phyloP scores from a whole-genome alignment of 805 yeast species.

The Saturnispora gosingensis region DNA sequence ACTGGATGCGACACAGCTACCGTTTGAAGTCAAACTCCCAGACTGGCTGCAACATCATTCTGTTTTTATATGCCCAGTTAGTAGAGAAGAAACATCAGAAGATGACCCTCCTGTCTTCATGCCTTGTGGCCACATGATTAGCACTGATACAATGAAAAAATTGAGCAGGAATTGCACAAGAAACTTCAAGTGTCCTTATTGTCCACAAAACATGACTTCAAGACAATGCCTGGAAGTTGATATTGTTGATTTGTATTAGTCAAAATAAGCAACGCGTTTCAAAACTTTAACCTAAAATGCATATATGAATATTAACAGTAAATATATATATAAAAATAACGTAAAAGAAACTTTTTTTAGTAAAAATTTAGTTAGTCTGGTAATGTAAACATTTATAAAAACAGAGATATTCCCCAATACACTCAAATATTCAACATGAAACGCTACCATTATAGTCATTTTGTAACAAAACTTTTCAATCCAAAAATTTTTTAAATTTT shows the following conservation, averaged over 20 bases:
- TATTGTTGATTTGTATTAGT: background rate
- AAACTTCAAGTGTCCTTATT: constrained; percentile 60
- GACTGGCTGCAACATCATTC: constrained; percentile 21
- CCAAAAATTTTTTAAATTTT: background rate
- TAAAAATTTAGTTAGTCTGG: constrained; percentile 14
- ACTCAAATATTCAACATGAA: constrained; percentile 1
- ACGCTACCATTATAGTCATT: background rate
- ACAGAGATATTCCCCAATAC: constrained; percentile 15
- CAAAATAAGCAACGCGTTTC: background rate
- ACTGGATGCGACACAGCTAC: constrained; percentile 40
- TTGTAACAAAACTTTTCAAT: background rate
- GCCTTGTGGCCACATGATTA: constrained; percentile 39
- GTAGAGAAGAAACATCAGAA: constrained; percentile 52
- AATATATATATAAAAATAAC: background rate
- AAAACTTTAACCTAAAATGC: background rate
- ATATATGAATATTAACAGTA: background rate
- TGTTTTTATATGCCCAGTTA: constrained; percentile 59
- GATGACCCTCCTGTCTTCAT: constrained; percentile 46
- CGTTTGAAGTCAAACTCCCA: constrained; percentile 12
- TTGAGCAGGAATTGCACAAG: constrained; percentile 28
- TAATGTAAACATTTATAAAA: constrained; percentile 8
- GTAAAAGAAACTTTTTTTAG: constrained; percentile 5
- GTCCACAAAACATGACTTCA: constrained; percentile 37
- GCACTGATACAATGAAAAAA: constrained; percentile 42
- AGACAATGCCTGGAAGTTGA: constrained; percentile 3